Evolutionary conservation across 345 rosid species (phyloP), one percentile per base, ranked within the genome.

Genomic region (Rhizophora apiculata): DNA sequence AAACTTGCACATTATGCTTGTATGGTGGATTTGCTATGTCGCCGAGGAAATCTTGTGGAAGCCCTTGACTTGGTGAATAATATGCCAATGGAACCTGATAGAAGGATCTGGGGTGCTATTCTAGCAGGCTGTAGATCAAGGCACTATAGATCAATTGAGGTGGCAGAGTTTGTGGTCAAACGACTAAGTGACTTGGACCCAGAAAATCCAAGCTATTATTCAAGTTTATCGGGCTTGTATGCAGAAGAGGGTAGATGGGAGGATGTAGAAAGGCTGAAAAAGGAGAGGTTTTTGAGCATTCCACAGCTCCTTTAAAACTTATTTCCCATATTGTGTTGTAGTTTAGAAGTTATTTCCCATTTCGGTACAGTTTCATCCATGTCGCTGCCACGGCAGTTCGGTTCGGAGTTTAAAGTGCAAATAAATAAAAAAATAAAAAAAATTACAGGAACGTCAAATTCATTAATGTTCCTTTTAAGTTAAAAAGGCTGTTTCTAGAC

Each of bases 61-160:
- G 74, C 74, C 18, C 39, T 63, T 37, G 60, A 63, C 52, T 54
- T 71, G 53, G 67, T n/a, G 27, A 71, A 37, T 37, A 55, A 71
- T 48, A 71, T 63, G 63, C 68, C 68, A 11, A 6, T 63, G 39
- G 54, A 34, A 34, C 68, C 68, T 54, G 62, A 62, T 37, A 63
- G 36, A 54, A 71, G 68, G 63, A 71, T 71, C 39, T 54, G 43
- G 74, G 73, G 74, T 37, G 55, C 74, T 63, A 51, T 55, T 54
- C 60, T 71, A 26, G 68, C 74, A 0, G 68, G 68, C 15, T 71
- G 68, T 55, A 55, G 55, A 54, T 34, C 61, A 39, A 71, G 43
- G 29, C 29, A 5, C 1, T 32, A 62, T 20, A 62, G 68, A 27
- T 9, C 62, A 54, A 9, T 54, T 63, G 29, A 61, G 37, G 60